Evolutionary conservation across 345 rosid genomes (phyloP), one percentile per base, ranked within the genome.

Genomic region (Sonneratia alba): DNA sequence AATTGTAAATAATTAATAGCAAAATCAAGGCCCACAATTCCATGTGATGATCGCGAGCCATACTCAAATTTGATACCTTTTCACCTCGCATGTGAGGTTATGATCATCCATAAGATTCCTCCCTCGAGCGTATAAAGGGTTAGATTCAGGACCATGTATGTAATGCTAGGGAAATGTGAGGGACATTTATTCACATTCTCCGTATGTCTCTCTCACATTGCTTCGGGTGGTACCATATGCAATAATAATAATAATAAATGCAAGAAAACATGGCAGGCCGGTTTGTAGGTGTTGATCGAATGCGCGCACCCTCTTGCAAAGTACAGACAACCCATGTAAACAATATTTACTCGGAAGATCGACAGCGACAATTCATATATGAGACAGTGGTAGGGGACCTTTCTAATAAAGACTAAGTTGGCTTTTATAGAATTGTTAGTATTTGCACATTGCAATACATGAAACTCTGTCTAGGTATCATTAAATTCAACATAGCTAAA

Each of bases 291-390:
- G 3, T 59, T 59, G 64, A 59, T 59, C 64, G 64, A 59, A 59
- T 59, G 64, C 32, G 32, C 32, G 32, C 66, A 47, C 66, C 66
- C 7, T 27, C 7, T 13, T 27, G 66, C 66, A 62, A 72, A 68
- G 72, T 73, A 55, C 38, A 68, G 62, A 36, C 70, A 68, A 15
- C 70, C 70, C 70, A 43, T 68, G 66, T 48, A 68, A 10, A 48
- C 15, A 47, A 68, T 34, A 68, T n/a, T 42, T 68, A 34, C 22
- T 49, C 21, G 12, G 22, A 68, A 68, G 27, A 47, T 22, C 34
- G 70, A 68, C 21, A 68, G 53, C 36, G 70, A 68, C 70, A 9
- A 68, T 68, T 68, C 70, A 45, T 21, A 4, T 27, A 62, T 11
- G 70, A 22, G 70, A 24, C 7, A 40, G 70, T 62, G 37, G 15